These are phyloP conservation scores for Cerioporus squamosus DNA, from an alignment of 1,284 basidiomycete genomes.

Conservation along the genomic window DNA sequence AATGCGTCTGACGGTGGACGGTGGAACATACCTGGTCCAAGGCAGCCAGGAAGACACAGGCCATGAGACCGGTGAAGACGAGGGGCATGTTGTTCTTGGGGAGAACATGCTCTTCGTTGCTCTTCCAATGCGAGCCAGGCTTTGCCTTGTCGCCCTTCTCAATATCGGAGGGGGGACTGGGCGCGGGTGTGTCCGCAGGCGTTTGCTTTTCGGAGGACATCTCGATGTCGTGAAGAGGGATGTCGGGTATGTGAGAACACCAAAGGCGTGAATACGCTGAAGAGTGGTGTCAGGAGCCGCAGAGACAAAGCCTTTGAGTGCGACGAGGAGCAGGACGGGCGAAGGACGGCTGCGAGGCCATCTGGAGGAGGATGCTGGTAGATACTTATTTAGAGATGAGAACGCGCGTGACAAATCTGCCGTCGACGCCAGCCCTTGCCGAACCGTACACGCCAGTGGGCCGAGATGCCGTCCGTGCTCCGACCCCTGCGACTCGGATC, in stretches of 20 bases:
- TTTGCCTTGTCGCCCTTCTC: conserved; percentile 21
- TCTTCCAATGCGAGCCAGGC: conserved; percentile 40
- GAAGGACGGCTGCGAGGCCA: conserved; percentile 3
- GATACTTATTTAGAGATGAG: conserved; percentile 6
- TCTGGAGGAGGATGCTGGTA: not conserved
- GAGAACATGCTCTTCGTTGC: conserved; percentile 42
- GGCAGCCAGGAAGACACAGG: conserved; percentile 49
- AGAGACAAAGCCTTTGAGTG: not conserved
- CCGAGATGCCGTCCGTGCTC: conserved; percentile 8
- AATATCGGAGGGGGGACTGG: not conserved
- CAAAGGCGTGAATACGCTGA: conserved; percentile 8
- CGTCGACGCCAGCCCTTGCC: not conserved
- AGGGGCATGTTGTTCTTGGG: conserved; percentile 45
- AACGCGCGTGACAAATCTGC: conserved; percentile 12
- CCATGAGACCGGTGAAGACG: conserved; percentile 46
- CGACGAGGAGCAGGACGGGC: not conserved
- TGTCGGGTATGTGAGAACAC: not conserved
- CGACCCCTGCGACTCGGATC: no score
- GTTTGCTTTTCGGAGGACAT: conserved; percentile 14
- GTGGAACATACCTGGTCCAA: conserved; percentile 40
- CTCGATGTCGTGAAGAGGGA: not conserved
- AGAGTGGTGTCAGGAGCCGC: conserved; percentile 3
- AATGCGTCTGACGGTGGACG: not conserved
- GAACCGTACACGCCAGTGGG: not conserved
- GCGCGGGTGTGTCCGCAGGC: conserved; percentile 1